phyloP scores from a whole-genome alignment of 139 green algal species.

The Eudorina sp. region DNA sequence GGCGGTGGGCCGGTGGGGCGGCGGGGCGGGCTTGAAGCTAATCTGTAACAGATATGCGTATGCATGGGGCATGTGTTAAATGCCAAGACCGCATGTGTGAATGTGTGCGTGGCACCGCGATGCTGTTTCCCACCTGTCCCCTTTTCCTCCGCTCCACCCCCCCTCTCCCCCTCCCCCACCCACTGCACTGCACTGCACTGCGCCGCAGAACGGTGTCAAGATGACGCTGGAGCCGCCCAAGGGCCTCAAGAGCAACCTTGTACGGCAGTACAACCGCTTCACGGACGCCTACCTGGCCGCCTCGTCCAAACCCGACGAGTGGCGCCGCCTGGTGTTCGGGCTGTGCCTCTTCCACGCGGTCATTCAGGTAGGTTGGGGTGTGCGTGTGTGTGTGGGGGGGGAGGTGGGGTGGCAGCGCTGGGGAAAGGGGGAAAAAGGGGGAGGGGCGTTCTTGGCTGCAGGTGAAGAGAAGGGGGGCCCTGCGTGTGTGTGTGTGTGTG shows the following conservation, averaged over 20 bases:
- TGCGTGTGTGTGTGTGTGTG: background rate
- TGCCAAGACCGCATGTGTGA: no score
- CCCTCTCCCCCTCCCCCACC: background rate
- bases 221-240: slow-evolving; percentile 91
- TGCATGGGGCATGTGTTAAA: no score
- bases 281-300: slow-evolving; percentile 77
- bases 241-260: slow-evolving; percentile 81
- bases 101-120: no score
- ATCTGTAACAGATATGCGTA: no score
- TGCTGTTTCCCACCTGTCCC: background rate
- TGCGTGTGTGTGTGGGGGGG: background rate
- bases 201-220: slow-evolving; percentile 78
- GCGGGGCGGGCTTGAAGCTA: no score
- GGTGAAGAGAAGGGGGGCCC: no score
- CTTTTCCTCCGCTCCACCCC: background rate
- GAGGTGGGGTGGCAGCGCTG: background rate
- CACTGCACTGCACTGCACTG: background rate
- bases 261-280: slow-evolving; percentile 72
- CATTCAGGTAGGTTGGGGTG: slow-evolving; percentile 51
- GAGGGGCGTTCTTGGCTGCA: no score
- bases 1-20: no score
- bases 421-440: background rate
- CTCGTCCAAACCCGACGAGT: slow-evolving; percentile 74
- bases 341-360: slow-evolving; percentile 81
- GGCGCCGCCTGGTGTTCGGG: slow-evolving; percentile 79